Evolutionary conservation across 1,284 basidiomycete species (phyloP).

Genomic region (Pyrrhoderma noxium): DNA sequence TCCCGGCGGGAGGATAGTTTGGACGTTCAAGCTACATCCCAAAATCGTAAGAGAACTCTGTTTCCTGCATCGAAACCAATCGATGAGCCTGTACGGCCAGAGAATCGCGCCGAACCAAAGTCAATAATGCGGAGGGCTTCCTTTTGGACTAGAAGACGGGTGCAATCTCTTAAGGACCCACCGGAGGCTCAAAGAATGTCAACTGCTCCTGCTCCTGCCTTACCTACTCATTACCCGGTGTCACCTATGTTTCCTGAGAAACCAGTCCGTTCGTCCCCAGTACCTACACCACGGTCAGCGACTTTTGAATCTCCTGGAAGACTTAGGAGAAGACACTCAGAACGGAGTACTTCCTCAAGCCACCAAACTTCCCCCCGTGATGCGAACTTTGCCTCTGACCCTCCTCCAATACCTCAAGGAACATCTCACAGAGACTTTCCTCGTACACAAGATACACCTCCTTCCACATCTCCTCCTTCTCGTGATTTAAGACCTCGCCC

Average conservation of each 20-base stretch:
- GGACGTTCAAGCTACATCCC: neutral
- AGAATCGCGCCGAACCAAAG: neutral
- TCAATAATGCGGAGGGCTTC: constrained; percentile 11
- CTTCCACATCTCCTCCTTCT: neutral
- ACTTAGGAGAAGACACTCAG: constrained; percentile 47
- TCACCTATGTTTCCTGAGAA: constrained; percentile 18
- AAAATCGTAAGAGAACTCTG: no score
- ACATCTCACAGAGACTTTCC: constrained; percentile 12
- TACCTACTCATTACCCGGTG: constrained; percentile 14
- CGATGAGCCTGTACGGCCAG: no score
- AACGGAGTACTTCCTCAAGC: constrained; percentile 28
- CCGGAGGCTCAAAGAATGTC: neutral
- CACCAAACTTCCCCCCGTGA: constrained; percentile 19
- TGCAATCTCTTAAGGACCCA: constrained; percentile 14
- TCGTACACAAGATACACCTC: neutral
- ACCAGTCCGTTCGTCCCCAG: constrained; percentile 7
- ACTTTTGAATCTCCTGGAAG: constrained; percentile 29
- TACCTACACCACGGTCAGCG: constrained; percentile 21
- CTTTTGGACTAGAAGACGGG: constrained; percentile 17
- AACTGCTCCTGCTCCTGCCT: constrained; percentile 4
- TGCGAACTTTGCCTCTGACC: neutral
- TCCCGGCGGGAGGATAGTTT: neutral
- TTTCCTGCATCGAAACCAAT: no score
- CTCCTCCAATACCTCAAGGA: constrained; percentile 18
- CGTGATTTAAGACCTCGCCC: neutral